Percentiles rank a stretch among this genome's conserved stretches.
phyloP scores from a whole-genome alignment of 2,329 filamentous ascomycete genomes.

The Rosellinia necatrix region DNA sequence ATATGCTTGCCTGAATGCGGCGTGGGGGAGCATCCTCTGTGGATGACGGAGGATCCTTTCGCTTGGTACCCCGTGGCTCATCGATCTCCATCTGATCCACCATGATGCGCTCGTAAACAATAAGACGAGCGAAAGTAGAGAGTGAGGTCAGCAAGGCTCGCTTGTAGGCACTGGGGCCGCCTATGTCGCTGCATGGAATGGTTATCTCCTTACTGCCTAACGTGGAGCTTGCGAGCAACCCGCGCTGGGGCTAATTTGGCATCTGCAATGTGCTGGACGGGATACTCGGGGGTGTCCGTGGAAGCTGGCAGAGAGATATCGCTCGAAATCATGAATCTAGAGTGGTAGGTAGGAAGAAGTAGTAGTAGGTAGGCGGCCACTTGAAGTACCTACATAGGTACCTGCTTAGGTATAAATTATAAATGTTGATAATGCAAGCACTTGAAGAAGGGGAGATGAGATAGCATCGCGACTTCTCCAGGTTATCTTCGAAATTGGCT shows the following conservation, averaged over 20 bases:
- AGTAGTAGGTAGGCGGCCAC: too few relatives aligned
- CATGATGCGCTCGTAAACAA: conserved; percentile 29
- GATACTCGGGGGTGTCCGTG: not conserved
- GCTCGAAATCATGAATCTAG: conserved; percentile 5
- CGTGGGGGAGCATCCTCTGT: conserved; percentile 41
- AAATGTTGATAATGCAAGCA: not conserved
- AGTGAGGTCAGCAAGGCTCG: conserved; percentile 1
- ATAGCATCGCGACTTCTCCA: not conserved
- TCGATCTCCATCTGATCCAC: conserved; percentile 52
- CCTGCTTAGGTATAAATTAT: too few relatives aligned
- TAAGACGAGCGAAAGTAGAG: not conserved
- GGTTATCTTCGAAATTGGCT: not conserved
- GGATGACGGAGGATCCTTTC: conserved; percentile 51
- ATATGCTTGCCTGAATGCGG: conserved; percentile 53
- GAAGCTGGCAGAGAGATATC: not conserved
- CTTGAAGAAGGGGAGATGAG: not conserved
- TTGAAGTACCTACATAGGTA: too few relatives aligned
- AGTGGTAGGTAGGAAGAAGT: too few relatives aligned
- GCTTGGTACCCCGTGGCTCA: conserved; percentile 51
- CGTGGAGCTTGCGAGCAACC: not conserved
- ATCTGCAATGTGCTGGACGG: not conserved
- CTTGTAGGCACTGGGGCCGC: not conserved
- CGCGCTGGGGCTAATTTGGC: conserved; percentile 6
- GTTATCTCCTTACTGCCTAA: too few relatives aligned
- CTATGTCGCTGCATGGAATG: too few relatives aligned